phyloP scores from a whole-genome alignment of 1,284 basidiomycete genomes.

The Fomitopsis pinicola region DNA sequence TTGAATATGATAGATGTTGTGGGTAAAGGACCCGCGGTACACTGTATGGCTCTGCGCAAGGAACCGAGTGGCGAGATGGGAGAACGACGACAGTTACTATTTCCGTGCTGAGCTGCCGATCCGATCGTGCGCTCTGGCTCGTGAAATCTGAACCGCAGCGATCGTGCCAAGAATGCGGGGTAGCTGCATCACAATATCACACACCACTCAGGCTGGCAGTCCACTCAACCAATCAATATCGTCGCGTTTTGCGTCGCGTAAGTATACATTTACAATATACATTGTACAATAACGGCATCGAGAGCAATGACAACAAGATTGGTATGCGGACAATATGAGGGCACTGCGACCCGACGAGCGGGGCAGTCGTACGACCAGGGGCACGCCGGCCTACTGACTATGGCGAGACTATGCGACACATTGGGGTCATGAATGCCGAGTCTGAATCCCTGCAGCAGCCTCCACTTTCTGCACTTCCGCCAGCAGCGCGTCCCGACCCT shows the following conservation, averaged over 20 bases:
- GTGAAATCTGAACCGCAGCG: neutral
- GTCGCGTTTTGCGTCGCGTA: neutral
- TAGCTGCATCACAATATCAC: neutral
- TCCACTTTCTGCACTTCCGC: slow-evolving; percentile 63
- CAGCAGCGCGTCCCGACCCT: slow-evolving; percentile 58
- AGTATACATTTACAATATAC: neutral
- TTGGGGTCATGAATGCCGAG: slow-evolving; percentile 9
- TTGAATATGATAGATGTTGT: too few relatives aligned
- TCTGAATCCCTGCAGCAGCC: slow-evolving; percentile 45
- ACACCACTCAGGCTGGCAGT: neutral
- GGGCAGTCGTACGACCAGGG: neutral
- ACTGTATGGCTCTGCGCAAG: neutral
- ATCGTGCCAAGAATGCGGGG: neutral
- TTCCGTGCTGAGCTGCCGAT: neutral
- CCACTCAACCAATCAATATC: neutral
- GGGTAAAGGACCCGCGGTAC: too few relatives aligned
- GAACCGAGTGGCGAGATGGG: neutral
- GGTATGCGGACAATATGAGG: neutral
- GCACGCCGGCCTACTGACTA: neutral
- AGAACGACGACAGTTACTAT: neutral
- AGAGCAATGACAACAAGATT: neutral
- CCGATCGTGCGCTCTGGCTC: neutral
- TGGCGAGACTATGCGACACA: slow-evolving; percentile 1
- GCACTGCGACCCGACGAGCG: neutral
- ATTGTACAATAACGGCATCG: neutral